Evolutionary conservation across 2,329 filamentous ascomycete species (phyloP), one percentile per base, ranked within the genome.

Genomic region (Pseudogymnoascus verrucosus): DNA sequence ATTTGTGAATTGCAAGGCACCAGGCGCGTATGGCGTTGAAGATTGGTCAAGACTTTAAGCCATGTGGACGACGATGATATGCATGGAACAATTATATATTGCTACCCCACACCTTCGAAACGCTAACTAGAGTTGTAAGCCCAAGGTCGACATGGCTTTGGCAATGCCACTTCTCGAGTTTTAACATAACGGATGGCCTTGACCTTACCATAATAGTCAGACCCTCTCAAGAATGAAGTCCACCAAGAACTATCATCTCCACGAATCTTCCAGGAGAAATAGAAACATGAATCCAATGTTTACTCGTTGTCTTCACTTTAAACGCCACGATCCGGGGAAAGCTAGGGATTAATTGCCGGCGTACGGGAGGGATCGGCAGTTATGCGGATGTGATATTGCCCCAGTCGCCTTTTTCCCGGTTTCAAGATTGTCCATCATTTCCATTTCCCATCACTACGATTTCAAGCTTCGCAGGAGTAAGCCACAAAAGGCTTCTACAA

Each of bases 1-100:
- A 5, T 26, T n/a, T 16, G n/a, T 19, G 47, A 34, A 34, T 57
- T 34, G 8, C 26, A 57, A 57, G 26, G n/a, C 47, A 31, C n/a
- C 5, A 5, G 4, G 14, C n/a, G 26, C 4, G 7, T 34, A 34
- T 16, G 8, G 34, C n/a, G 26, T n/a, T n/a, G 12, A 57, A 57
- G 26, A 57, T 57, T 57, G 26, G 47, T 57, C 47, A 34, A 34
- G 10, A 57, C 21, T 12, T 57, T 57, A 57, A 57, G 47, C 47
- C 47, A 34, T 34, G 47, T 57, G 26, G 47, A 57, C 47, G 47
- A 57, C 28, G 26, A 34, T 57, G 26, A 34, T 57, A 57, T 57
- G 47, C 47, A 31, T 57, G 47, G 47, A 57, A 57, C 47, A 57
- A 57, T 57, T 57, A 57, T 57, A 57, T 57, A 57, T 57, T 57